Conservation (phyloP, 495 filamentous ascomycete genomes). For the Hypoxylon intermedium region DNA sequence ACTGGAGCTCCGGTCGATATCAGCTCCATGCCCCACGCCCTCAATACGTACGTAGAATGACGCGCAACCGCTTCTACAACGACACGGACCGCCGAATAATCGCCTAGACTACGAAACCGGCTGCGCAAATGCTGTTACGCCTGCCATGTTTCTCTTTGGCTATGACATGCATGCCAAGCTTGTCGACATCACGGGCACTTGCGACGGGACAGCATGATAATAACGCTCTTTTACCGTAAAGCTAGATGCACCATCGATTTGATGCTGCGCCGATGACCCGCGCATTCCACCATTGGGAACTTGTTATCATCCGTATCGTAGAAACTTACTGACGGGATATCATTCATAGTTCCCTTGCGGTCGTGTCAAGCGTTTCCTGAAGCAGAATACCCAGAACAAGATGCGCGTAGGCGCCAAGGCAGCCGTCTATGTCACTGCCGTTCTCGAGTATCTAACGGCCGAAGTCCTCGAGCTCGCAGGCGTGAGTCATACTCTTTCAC, state of each 20-base stretch:
- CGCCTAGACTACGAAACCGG: not conserved
- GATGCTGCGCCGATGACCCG: not conserved
- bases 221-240: not conserved
- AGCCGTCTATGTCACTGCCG: constrained; percentile 96
- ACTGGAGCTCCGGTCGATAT: constrained; percentile 24
- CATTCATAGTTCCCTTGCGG: constrained; percentile 88
- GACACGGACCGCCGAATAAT: constrained; percentile 5
- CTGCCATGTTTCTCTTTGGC: not conserved
- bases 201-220: constrained; percentile 20
- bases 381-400: constrained; percentile 99
- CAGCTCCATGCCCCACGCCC: constrained; percentile 25
- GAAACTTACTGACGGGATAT: constrained; percentile 43
- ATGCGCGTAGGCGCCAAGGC: constrained; percentile 99
- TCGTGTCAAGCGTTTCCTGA: constrained; percentile 99
- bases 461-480: constrained; percentile 98
- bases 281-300: not conserved
- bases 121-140: not conserved
- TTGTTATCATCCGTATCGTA: not conserved
- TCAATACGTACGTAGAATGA: constrained; percentile 28
- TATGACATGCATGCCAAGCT: not conserved
- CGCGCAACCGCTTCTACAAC: constrained; percentile 23
- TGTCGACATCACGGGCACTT: constrained; percentile 2
- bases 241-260: not conserved
- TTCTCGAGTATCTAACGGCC: constrained; percentile 96
- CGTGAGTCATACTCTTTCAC: constrained; percentile 52